Base-by-base conservation (phyloP, 2,329 filamentous ascomycete genomes). In the Xylariaceae sp. region DNA sequence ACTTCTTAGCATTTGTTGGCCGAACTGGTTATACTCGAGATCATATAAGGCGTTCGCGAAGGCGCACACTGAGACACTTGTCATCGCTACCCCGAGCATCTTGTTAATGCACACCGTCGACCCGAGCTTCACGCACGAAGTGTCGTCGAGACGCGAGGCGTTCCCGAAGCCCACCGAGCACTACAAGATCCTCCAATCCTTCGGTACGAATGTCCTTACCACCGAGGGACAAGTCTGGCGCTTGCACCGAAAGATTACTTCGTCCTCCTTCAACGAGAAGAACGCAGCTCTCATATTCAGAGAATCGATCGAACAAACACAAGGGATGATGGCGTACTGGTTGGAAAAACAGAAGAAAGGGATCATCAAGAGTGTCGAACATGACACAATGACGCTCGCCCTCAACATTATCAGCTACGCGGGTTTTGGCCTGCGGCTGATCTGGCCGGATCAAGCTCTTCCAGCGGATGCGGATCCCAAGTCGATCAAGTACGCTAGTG, bases 241-340 rank as follows among this genome's bases (percentile, higher is more conserved):
- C 27, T 74, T 79, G 65, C 86, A 92, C 62, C 78, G 86, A 49
- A 88, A 85, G 65, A 75, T 83, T 36, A 85, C 82, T 0, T 78
- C 82, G 19, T 79, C 85, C 1, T 80, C 80, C 5, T 91, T 92
- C 64, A 88, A 84, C 47, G 87, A 92, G 67, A 82, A 77, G 65
- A 92, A 88, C 63, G 83, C 87, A 45, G 73, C 75, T 11, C 64
- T 86, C 17, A 81, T 86, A 2, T 88, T 83, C 65, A 67, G 67
- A 10, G 82, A 86, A 59, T 73, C 77, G 1, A 68, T 85, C 19
- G 53, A 72, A 44, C 86, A 91, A 66, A 77, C 85, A 1, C 69
- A 77, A 50, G 74, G 75, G 16, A 77, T 88, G 80, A 56, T 86
- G 20, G 62, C 66, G 22, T 71, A 73, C 39, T 87, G 83, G 81